These are phyloP conservation scores for Sodiomyces alkalinus DNA, from an alignment of 2,329 filamentous ascomycete genomes.

Conservation along the genomic window DNA sequence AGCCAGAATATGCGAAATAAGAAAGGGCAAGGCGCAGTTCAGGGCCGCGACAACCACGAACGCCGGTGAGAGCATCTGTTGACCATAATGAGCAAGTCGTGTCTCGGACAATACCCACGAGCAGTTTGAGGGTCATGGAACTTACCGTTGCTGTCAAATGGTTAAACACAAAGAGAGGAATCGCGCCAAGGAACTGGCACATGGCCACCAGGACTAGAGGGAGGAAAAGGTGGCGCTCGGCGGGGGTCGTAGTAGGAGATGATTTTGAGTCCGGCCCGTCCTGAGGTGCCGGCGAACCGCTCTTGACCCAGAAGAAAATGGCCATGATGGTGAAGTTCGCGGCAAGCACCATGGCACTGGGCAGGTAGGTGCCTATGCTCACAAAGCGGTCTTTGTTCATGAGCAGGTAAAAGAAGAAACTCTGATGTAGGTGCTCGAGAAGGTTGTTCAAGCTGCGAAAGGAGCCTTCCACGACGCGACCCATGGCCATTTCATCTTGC, in stretches of 20 bases:
- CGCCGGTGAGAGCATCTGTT: constrained; percentile 21
- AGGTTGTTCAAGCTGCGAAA: constrained; percentile 93
- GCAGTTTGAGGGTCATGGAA: background rate
- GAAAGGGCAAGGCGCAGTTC: constrained; percentile 40
- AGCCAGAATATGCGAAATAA: constrained; percentile 38
- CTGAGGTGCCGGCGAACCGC: constrained; percentile 38
- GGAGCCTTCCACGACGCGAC: constrained; percentile 74
- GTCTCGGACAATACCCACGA: too few relatives aligned
- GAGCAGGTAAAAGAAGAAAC: constrained; percentile 97
- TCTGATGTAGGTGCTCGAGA: constrained; percentile 92
- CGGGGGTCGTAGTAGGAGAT: constrained; percentile 7
- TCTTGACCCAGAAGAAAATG: constrained; percentile 85
- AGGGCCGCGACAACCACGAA: constrained; percentile 42
- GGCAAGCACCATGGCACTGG: constrained; percentile 92
- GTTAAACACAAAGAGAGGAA: constrained; percentile 83
- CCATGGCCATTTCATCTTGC: constrained; percentile 96
- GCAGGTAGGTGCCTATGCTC: constrained; percentile 93
- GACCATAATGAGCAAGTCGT: background rate
- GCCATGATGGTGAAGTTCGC: constrained; percentile 93
- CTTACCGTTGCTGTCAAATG: constrained; percentile 50
- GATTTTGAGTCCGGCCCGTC: too few relatives aligned
- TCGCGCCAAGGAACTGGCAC: constrained; percentile 60
- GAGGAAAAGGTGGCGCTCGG: constrained; percentile 53
- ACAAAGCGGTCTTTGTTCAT: constrained; percentile 89
- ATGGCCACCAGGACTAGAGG: constrained; percentile 59